Evolutionary conservation across 345 rosid species (phyloP).

Genomic region (Toxicodendron radicans): DNA sequence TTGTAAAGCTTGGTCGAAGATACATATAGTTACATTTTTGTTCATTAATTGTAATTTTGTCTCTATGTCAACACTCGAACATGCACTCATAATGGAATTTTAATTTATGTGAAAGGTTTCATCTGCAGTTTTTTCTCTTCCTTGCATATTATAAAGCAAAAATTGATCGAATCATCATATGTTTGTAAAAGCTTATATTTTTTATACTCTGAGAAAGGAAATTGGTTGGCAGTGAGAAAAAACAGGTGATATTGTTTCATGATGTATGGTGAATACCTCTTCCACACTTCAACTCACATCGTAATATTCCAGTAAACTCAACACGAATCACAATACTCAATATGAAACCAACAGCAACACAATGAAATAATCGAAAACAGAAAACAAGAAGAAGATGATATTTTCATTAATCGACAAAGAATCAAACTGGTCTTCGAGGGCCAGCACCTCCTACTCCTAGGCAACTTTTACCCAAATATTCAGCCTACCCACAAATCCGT

Average conservation of each 20-base stretch:
- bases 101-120: slow-evolving; percentile 10
- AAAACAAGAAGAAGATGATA: too few relatives aligned
- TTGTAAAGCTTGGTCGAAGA: slow-evolving; percentile 25
- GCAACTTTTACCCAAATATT: too few relatives aligned
- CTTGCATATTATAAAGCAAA: slow-evolving; percentile 11
- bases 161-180: neutral
- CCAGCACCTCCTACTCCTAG: too few relatives aligned
- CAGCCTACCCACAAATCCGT: too few relatives aligned
- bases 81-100: slow-evolving; percentile 13
- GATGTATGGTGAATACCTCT: too few relatives aligned
- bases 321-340: too few relatives aligned
- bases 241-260: neutral
- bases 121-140: neutral
- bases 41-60: slow-evolving; percentile 10
- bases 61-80: neutral
- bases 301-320: too few relatives aligned
- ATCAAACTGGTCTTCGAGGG: too few relatives aligned
- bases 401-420: too few relatives aligned
- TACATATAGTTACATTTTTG: slow-evolving; percentile 13
- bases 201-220: neutral
- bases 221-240: neutral
- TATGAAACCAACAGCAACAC: too few relatives aligned
- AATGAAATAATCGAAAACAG: too few relatives aligned
- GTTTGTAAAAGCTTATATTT: neutral
- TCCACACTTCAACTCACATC: too few relatives aligned